A percentile compares a stretch with the other conserved stretches of the same genome.
These are phyloP conservation scores for Carex littledalei DNA, from an alignment of 176 grass and related monocot genomes.

Conservation along the genomic window DNA sequence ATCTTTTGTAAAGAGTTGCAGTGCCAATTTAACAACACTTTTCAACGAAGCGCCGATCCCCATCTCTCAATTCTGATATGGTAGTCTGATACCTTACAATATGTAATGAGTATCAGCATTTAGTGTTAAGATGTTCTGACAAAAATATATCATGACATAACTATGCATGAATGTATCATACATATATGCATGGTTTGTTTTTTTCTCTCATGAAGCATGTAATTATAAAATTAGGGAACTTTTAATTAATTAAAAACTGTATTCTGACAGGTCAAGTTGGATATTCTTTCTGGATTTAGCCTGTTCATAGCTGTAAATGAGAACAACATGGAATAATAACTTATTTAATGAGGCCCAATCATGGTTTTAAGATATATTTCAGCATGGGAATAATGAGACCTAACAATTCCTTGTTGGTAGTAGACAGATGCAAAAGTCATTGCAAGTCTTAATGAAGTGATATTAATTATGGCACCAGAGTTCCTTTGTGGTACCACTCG, in stretches of 20 bases:
- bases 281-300: not conserved
- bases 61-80: not conserved
- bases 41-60: too few relatives aligned
- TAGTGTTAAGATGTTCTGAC: not conserved
- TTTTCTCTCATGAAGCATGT: not conserved
- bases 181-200: not conserved
- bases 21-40: too few relatives aligned
- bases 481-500: conserved; percentile 12
- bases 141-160: too few relatives aligned
- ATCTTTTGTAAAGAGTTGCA: not conserved
- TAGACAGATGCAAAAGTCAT: not conserved
- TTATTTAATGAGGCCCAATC: not conserved
- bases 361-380: conserved; percentile 4
- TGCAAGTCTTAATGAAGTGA: not conserved
- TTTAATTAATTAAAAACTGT: not conserved
- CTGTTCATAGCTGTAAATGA: not conserved
- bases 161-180: not conserved
- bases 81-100: not conserved
- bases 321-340: not conserved
- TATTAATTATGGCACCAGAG: conserved; percentile 2
- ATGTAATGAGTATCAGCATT: not conserved
- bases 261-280: not conserved
- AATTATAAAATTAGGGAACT: not conserved
- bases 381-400: not conserved
- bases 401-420: not conserved